Percentiles rank a stretch among this genome's conserved stretches.
phyloP scores from a whole-genome alignment of 768 basidiomycete species.

The Lactarius akahatsu region DNA sequence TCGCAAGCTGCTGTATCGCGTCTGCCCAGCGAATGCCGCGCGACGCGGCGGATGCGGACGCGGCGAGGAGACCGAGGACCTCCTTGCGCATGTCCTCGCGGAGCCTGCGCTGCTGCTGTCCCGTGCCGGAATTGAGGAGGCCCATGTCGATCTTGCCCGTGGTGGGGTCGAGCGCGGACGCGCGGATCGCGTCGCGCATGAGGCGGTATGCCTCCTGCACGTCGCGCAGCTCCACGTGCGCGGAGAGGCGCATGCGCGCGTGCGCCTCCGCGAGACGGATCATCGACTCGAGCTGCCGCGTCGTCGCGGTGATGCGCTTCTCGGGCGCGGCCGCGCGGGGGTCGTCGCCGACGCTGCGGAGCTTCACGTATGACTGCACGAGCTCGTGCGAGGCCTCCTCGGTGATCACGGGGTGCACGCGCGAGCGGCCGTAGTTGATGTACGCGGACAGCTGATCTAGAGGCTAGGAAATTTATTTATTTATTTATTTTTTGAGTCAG shows the following conservation, averaged over 20 bases:
- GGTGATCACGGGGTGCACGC: conserved; percentile 82
- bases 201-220: conserved; percentile 91
- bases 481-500: too few relatives aligned
- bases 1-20: conserved; percentile 70
- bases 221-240: conserved; percentile 81
- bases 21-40: conserved; percentile 81
- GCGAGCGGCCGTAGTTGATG: conserved; percentile 87
- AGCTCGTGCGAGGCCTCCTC: conserved; percentile 84
- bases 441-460: conserved; percentile 90
- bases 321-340: conserved; percentile 80
- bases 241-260: conserved; percentile 91
- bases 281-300: conserved; percentile 95
- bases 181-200: conserved; percentile 95
- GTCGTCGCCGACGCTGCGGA: conserved; percentile 90
- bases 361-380: conserved; percentile 86
- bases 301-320: conserved; percentile 96
- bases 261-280: conserved; percentile 96
- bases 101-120: conserved; percentile 79
- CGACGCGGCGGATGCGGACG: conserved; percentile 41
- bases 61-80: conserved; percentile 62
- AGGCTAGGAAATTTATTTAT: conserved; percentile 67
- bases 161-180: conserved; percentile 91
- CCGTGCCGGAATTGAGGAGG: conserved; percentile 90
- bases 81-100: conserved; percentile 90
- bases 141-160: conserved; percentile 99